These are phyloP conservation scores for Fusarium subtropicale DNA, from an alignment of 2,329 filamentous ascomycete genomes.

Conservation along the genomic window DNA sequence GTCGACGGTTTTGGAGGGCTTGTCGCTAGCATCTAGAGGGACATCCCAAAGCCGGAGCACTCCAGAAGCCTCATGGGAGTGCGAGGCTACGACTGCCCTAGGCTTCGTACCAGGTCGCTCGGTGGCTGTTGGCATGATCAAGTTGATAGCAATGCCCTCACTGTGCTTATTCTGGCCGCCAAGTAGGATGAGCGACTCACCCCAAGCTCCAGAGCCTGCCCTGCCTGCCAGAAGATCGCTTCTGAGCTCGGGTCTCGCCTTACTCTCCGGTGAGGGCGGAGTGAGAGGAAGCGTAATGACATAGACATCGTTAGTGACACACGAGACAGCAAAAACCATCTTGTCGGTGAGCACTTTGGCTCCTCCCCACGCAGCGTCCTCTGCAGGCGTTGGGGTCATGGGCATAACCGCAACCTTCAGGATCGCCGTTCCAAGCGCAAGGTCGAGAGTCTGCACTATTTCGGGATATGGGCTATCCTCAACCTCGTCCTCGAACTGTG, in stretches of 20 bases:
- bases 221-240: slow-evolving; percentile 63
- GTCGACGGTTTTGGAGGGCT: slow-evolving; percentile 49
- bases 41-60: slow-evolving; percentile 70
- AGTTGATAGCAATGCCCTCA: slow-evolving; percentile 66
- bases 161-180: slow-evolving; percentile 65
- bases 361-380: slow-evolving; percentile 61
- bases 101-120: slow-evolving; percentile 53
- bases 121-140: slow-evolving; percentile 58
- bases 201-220: slow-evolving; percentile 72
- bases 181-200: slow-evolving; percentile 67
- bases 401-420: slow-evolving; percentile 68
- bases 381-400: slow-evolving; percentile 60
- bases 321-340: slow-evolving; percentile 71
- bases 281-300: slow-evolving; percentile 70
- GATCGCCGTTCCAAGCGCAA: slow-evolving; percentile 68
- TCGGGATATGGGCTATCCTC: slow-evolving; percentile 65
- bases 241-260: slow-evolving; percentile 65
- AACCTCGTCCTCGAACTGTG: slow-evolving; percentile 67
- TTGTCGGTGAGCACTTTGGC: slow-evolving; percentile 64
- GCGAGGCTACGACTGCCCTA: slow-evolving; percentile 68
- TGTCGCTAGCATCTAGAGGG: slow-evolving; percentile 57
- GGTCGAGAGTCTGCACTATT: slow-evolving; percentile 69
- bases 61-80: slow-evolving; percentile 70
- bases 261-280: slow-evolving; percentile 70
- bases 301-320: slow-evolving; percentile 67